Conservation (phyloP, 495 filamentous ascomycete genomes). For the Hypoxylon cercidicola region DNA sequence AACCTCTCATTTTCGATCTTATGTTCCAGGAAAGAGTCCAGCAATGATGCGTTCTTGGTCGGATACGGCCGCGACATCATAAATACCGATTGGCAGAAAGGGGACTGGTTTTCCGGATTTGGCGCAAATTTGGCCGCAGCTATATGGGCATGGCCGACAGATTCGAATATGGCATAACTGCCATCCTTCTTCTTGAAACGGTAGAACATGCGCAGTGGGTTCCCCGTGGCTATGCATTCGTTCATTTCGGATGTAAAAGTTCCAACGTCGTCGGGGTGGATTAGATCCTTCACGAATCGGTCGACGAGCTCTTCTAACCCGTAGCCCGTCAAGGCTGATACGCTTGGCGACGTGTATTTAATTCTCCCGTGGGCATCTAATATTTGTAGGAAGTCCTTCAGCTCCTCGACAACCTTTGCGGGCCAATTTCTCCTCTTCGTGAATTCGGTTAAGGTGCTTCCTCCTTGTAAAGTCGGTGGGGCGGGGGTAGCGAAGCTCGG, state of each 20-base stretch:
- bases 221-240: constrained; percentile 85
- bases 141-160: constrained; percentile 91
- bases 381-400: constrained; percentile 89
- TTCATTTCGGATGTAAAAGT: constrained; percentile 91
- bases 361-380: constrained; percentile 86
- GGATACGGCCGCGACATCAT: constrained; percentile 94
- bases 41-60: constrained; percentile 80
- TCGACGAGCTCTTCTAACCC: constrained; percentile 74
- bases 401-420: constrained; percentile 85
- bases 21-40: constrained; percentile 96
- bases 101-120: constrained; percentile 68
- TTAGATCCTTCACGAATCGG: constrained; percentile 77
- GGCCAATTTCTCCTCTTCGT: constrained; percentile 91
- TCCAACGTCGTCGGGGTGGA: constrained; percentile 88
- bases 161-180: constrained; percentile 82
- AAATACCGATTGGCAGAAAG: constrained; percentile 88
- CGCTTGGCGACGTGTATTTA: constrained; percentile 83
- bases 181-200: constrained; percentile 82
- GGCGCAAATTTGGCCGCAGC: constrained; percentile 72
- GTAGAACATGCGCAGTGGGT: constrained; percentile 87
- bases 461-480: constrained; percentile 58
- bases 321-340: constrained; percentile 81
- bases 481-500: constrained; percentile 38
- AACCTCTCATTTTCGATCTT: constrained; percentile 97
- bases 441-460: constrained; percentile 79